Evolutionary conservation across 2,329 filamentous ascomycete species (phyloP), one percentile per base, ranked within the genome.

Genomic region (Ustulina deusta): DNA sequence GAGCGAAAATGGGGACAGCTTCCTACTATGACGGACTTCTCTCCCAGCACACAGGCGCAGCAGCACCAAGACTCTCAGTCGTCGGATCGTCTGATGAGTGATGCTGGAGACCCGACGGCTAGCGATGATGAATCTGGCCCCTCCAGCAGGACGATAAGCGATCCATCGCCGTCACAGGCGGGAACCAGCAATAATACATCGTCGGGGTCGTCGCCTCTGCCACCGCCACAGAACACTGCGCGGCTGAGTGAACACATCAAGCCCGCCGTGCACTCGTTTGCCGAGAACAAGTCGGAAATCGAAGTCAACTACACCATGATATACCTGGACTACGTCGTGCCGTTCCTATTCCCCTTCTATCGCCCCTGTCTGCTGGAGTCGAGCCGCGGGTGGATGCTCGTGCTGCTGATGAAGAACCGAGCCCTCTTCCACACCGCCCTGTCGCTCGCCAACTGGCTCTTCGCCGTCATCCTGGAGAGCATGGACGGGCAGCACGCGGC

Each of bases 291-390:
- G 51, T 68, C 70, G 1, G 74, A 75, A 42, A 17, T 67, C 11
- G 75, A 77, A 40, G 69, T 73, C 2, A 71, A 74, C 73, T 82
- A 85, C 49, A 78, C 86, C 64, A 87, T 88, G 83, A 82, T 87
- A 64, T 90, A 89, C 73, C 80, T 90, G 52, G 88, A 91, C 75
- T 84, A 87, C 69, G 81, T 90, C 22, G 85, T 90, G 68, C 88
- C 89, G 1, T 87, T 89, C 70, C 78, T 90, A 0, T 90, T 88
- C 73, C 89, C 89, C 2, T 87, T 89, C 74, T 90, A 90, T 76
- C 83, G 83, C 2, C 88, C 89, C 0, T 80, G 81, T 2, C 74
- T 88, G 6, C 79, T 86, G 3, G 80, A 86, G 63, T 85, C 86
- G n/a, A 88, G 88, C 15, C 83, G 86, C 56, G 83, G 85, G 29